Percentiles rank a stretch among this genome's conserved stretches.
Conservation (phyloP, 495 filamentous ascomycete species). For the Recurvomyces mirabilis region DNA sequence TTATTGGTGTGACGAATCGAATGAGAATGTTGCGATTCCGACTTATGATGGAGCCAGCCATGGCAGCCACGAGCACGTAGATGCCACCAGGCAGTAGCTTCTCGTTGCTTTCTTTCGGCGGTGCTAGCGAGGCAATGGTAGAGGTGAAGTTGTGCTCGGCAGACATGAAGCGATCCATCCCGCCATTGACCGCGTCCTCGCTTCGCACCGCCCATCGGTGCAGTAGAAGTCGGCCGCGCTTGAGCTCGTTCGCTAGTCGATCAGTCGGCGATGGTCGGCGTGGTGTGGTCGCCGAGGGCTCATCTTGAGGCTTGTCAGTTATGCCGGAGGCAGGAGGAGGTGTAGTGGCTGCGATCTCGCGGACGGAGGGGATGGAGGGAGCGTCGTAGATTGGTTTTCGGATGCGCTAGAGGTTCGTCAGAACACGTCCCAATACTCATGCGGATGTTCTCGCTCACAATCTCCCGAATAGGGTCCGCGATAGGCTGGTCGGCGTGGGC, state of each 20-base stretch:
- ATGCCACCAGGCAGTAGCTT: conserved; percentile 71
- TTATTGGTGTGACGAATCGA: conserved; percentile 48
- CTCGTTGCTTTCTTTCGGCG: conserved; percentile 69
- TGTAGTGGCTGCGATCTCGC: conserved; percentile 25
- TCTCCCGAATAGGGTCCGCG: conserved; percentile 15
- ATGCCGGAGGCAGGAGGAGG: conserved; percentile 24
- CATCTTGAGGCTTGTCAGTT: conserved; percentile 15
- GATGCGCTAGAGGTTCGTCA: conserved; percentile 32
- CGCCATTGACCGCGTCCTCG: conserved; percentile 66
- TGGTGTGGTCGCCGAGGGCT: conserved; percentile 15
- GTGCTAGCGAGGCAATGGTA: conserved; percentile 78
- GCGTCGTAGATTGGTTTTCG: conserved; percentile 82
- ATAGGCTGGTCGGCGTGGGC: conserved; percentile 47
- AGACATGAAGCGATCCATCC: conserved; percentile 61
- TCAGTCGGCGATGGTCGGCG: conserved; percentile 62
- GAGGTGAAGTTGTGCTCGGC: conserved; percentile 75
- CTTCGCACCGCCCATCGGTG: conserved; percentile 57
- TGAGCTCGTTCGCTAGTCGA: conserved; percentile 74
- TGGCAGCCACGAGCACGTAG: conserved; percentile 82
- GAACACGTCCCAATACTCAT: no score
- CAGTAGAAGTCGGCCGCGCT: conserved; percentile 66
- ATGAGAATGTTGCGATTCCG: conserved; percentile 76
- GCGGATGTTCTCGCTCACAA: no score
- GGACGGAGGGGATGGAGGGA: conserved; percentile 28
- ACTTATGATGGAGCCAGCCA: conserved; percentile 82